These are phyloP conservation scores for Musa troglodytarum DNA, from an alignment of 176 grass and related monocot genomes.

Conservation along the genomic window DNA sequence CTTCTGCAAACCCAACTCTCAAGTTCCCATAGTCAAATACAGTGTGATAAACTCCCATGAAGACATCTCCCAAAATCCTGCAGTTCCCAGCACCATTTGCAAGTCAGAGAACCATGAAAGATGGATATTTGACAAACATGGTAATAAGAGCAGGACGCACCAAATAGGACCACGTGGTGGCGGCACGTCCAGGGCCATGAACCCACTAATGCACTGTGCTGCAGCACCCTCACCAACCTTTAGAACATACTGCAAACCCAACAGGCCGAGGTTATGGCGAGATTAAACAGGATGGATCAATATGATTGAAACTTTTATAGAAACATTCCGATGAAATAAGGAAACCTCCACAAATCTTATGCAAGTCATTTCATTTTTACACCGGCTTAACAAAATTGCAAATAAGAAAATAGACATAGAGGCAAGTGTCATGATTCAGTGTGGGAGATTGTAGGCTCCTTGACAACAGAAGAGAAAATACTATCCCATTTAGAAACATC, in stretches of 20 bases:
- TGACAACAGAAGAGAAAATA: no score
- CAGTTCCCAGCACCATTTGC: neutral
- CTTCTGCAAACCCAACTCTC: no score
- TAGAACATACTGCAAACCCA: slow-evolving; percentile 43
- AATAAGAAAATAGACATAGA: no score
- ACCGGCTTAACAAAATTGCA: no score
- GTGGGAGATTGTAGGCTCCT: no score
- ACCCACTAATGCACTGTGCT: slow-evolving; percentile 57
- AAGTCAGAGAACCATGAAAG: neutral
- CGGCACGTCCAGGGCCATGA: slow-evolving; percentile 42
- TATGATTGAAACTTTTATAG: neutral
- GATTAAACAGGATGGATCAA: neutral
- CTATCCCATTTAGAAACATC: no score
- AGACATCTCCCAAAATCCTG: neutral
- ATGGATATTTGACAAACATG: neutral
- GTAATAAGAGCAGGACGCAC: neutral
- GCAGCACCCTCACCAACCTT: slow-evolving; percentile 40
- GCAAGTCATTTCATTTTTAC: no score
- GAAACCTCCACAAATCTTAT: no score
- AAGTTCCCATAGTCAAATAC: no score
- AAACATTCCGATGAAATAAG: neutral
- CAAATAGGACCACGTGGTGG: slow-evolving; percentile 57
- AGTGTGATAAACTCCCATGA: no score
- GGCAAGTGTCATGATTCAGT: no score
- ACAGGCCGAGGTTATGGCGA: neutral